phyloP scores from a whole-genome alignment of 164 flowering plant species.

The Stephania japonica region DNA sequence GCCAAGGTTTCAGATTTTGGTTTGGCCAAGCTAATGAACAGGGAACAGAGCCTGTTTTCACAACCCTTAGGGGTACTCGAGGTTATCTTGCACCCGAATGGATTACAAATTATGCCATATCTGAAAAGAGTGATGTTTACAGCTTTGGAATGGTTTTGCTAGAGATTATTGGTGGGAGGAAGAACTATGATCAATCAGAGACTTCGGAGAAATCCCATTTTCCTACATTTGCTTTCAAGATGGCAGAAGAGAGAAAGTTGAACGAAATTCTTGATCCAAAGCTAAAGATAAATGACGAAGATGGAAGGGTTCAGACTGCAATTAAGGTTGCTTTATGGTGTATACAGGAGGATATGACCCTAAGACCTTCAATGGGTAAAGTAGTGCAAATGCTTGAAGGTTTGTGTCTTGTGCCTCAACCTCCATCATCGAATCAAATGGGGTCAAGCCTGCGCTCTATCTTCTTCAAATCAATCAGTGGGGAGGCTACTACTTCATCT shows the following conservation, averaged over 20 bases:
- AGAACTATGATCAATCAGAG: constrained; percentile 34
- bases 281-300: constrained; percentile 24
- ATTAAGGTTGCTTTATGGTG: constrained; percentile 60
- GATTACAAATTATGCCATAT: constrained; percentile 54
- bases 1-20: constrained; percentile 69
- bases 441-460: constrained; percentile 26
- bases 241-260: constrained; percentile 48
- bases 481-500: constrained; percentile 33
- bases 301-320: constrained; percentile 29
- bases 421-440: constrained; percentile 36
- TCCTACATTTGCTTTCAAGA: constrained; percentile 47
- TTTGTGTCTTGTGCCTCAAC: constrained; percentile 35
- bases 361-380: constrained; percentile 55
- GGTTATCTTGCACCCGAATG: constrained; percentile 75
- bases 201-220: constrained; percentile 46
- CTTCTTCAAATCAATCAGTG: constrained; percentile 30
- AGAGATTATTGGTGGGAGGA: constrained; percentile 59
- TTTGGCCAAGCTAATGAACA: constrained; percentile 54
- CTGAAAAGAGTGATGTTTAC: constrained; percentile 65
- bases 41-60: constrained; percentile 54
- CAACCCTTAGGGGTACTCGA: constrained; percentile 57
- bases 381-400: constrained; percentile 73
- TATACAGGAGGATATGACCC: constrained; percentile 48
- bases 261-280: constrained; percentile 38
- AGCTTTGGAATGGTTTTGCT: constrained; percentile 60